Base-by-base conservation (phyloP, 176 grass and related monocot genomes). In the Typha latifolia region DNA sequence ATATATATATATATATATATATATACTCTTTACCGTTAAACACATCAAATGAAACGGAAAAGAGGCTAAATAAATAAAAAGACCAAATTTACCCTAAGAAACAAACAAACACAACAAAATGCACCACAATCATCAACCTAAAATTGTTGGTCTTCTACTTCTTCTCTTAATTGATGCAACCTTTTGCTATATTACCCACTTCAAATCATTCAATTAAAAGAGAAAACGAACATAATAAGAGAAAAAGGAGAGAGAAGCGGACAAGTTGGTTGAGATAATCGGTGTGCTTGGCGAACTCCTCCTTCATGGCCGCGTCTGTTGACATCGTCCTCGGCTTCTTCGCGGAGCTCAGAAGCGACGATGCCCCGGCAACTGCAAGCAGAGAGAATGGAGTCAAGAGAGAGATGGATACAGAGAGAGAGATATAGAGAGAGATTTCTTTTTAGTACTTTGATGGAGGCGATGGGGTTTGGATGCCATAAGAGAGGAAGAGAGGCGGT, bases 251-350 rank as follows among this genome's bases (percentile, higher is more conserved):
- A 19, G 47, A 69, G 18, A 74, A 59, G 6, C 43, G 24, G 66
- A 84, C 82, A 14, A 84, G 82, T 19, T 47, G 27, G 66, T 74
- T 84, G 75, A 84, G 76, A 22, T 79, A 79, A 49, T 84, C 75
- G 11, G 70, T 64, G 48, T 84, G 70, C 20, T 74, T 75, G 22
- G 76, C 66, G 66, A 84, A 79, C 48, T 79, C 76, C 61, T 74
- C 70, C 55, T 63, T 84, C 59, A 84, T 84, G 65, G 31, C 27
- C 13, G 69, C 73, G 26, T 68, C 62, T 13, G 67, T 69, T 12
- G 74, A 24, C 69, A 79, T 43, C 29, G 34, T 70, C 51, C 71
- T 61, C 26, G 56, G 65, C 32, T 84, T 84, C 75, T 84, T 84
- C 7, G 47, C 76, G 2, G 71, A 48, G 16, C 48, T 51, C 23